Base-by-base conservation (phyloP, 2,329 filamentous ascomycete species). In the Pezicula rhizophila region DNA sequence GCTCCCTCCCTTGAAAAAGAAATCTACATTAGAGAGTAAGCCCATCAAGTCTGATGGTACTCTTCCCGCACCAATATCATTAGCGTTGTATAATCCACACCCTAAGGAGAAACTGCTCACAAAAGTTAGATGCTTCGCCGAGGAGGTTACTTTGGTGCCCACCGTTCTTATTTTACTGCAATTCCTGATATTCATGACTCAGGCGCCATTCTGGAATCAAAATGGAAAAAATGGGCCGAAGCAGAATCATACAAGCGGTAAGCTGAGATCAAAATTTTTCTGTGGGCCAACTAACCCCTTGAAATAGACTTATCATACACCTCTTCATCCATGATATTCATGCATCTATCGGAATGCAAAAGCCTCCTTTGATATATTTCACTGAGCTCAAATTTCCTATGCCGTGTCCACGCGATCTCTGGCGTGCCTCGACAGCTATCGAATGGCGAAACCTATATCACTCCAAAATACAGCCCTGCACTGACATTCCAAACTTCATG, bases 321-420 rank as follows among this genome's bases (percentile, higher is more conserved):
- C 69, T 80, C n/a, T 85, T 84, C 56, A 65, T 84, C 6, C 75
- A 83, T 50, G 84, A 88, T 57, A 74, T 80, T 0, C 80, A 86
- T 50, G 74, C 78, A 4, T 85, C 84, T 2, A 83, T 88, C 70
- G 79, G 80, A 1, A 72, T 85, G 3, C 71, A 85, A 48, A 80
- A 77, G 17, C 82, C 78, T 50, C 81, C 82, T 0, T 68, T 80
- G 20, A 79, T 87, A 54, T 84, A 83, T 0, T 87, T 86, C 57
- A 75, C 81, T 0, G 85, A 89, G 57, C 68, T 88, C 40, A 79
- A 78, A 7, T 66, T 87, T 3, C 83, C 84, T 1, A 64, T 89
- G 0, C 85, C 85, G 0, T 77, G 78, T 51, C 69, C 78, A 0
- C 73, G 77, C 46, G 72, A 77, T 14, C 63, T 89, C 2, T 89